phyloP scores from a whole-genome alignment of 306 rosid species.

The Castanea crenata region DNA sequence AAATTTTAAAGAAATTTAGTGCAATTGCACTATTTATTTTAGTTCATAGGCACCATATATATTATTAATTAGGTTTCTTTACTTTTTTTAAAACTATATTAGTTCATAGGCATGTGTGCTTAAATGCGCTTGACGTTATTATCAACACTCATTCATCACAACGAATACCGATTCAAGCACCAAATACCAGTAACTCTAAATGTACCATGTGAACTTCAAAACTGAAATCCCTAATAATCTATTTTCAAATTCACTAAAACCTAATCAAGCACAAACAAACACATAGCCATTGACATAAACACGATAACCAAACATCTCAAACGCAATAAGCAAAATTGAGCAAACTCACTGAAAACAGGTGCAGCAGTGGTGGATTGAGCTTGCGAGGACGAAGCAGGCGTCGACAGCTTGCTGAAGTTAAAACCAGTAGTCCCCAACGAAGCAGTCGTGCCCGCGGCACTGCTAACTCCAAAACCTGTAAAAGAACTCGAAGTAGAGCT shows the following conservation, averaged over 20 bases:
- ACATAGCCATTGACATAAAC: background rate
- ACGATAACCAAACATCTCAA: background rate
- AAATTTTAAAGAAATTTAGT: no score
- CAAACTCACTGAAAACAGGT: slow-evolving; percentile 33
- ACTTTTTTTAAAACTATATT: no score
- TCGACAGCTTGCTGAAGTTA: slow-evolving; percentile 10
- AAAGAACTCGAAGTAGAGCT: slow-evolving; percentile 8
- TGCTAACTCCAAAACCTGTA: slow-evolving; percentile 24
- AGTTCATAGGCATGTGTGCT: no score
- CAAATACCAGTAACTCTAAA: background rate
- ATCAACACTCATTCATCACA: background rate
- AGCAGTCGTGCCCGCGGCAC: slow-evolving; percentile 18
- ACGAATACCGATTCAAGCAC: background rate
- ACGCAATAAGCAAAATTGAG: background rate
- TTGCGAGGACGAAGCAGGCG: slow-evolving; percentile 36
- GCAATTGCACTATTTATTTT: no score
- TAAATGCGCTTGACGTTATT: no score
- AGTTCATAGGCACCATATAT: no score
- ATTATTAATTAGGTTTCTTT: no score
- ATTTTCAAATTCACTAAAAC: background rate
- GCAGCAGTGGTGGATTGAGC: slow-evolving; percentile 25
- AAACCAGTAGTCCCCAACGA: slow-evolving; percentile 32
- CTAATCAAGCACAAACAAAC: background rate
- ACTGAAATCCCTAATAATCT: background rate
- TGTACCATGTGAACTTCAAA: background rate